Conservation (phyloP, 2,329 filamentous ascomycete genomes). For the Fusarium sulawesiense region DNA sequence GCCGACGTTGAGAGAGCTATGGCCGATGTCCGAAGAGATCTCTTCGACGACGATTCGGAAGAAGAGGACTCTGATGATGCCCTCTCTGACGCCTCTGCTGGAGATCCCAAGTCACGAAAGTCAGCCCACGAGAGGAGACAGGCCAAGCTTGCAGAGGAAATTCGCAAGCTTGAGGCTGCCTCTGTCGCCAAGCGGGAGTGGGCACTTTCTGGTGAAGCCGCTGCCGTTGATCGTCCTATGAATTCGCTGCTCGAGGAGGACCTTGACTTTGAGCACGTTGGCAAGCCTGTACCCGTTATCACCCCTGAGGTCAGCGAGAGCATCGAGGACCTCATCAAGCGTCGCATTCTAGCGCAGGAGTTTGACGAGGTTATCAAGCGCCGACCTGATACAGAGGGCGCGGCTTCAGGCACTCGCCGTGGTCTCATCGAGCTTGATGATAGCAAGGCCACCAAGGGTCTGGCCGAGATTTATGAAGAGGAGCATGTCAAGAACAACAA, state of each 20-base stretch:
- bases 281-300: conserved; percentile 94
- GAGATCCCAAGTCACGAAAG: conserved; percentile 76
- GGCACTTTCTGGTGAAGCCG: conserved; percentile 89
- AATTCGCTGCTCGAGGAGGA: conserved; percentile 96
- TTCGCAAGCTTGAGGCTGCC: conserved; percentile 87
- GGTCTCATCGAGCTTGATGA: conserved; percentile 87
- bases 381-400: conserved; percentile 77
- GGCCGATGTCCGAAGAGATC: conserved; percentile 85
- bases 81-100: conserved; percentile 73
- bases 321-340: conserved; percentile 94
- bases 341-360: conserved; percentile 86
- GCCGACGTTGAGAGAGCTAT: conserved; percentile 85
- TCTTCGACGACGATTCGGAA: conserved; percentile 84
- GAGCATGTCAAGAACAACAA: conserved; percentile 85
- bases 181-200: conserved; percentile 92
- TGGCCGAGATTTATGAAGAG: conserved; percentile 94
- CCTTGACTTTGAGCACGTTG: conserved; percentile 93
- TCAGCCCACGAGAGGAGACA: conserved; percentile 90
- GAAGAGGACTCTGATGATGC: conserved; percentile 72
- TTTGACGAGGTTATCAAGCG: conserved; percentile 92
- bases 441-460: conserved; percentile 84
- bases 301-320: conserved; percentile 90
- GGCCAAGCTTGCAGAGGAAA: conserved; percentile 88
- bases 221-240: conserved; percentile 81
- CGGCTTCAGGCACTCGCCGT: conserved; percentile 70